These are phyloP conservation scores for Juncus inflexus DNA, from an alignment of 176 grass and related monocot species.

Conservation along the genomic window DNA sequence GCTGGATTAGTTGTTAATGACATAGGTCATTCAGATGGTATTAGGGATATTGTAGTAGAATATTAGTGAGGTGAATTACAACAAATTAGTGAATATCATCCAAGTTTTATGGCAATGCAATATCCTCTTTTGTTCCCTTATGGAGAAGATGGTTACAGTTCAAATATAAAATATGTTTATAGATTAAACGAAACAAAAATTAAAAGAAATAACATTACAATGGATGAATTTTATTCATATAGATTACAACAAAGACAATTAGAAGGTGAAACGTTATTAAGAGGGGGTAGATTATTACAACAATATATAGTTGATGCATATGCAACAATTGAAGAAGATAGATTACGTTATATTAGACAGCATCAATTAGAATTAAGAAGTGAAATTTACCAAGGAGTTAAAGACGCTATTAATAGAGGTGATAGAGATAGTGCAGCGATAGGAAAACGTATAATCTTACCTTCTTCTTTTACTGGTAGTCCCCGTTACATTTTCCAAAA, in stretches of 20 bases:
- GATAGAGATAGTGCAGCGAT: conserved; percentile 4
- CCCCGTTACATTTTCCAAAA: conserved; percentile 30
- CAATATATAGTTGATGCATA: conserved; percentile 17
- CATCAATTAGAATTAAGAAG: conserved; percentile 25
- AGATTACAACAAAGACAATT: background rate
- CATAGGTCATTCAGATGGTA: background rate
- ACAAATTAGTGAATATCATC: conserved; percentile 1
- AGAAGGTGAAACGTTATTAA: background rate
- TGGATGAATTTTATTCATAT: conserved; percentile 32
- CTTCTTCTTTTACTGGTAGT: conserved; percentile 14
- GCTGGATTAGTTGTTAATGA: conserved; percentile 23
- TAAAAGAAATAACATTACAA: conserved; percentile 1
- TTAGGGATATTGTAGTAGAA: conserved; percentile 23
- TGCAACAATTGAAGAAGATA: conserved; percentile 7
- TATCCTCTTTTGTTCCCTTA: conserved; percentile 32
- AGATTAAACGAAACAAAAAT: background rate
- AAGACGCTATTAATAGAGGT: conserved; percentile 19
- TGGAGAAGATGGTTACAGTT: conserved; percentile 32
- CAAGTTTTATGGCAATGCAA: conserved; percentile 16
- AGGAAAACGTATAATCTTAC: conserved; percentile 27
- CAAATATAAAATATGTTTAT: background rate
- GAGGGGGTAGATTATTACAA: background rate
- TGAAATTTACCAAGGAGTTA: conserved; percentile 9
- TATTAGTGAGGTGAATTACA: background rate
- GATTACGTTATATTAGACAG: background rate